A percentile compares a stretch with the other conserved stretches of the same genome.
Conservation (phyloP, 306 rosid species). For the Trichosanthes truncata region DNA sequence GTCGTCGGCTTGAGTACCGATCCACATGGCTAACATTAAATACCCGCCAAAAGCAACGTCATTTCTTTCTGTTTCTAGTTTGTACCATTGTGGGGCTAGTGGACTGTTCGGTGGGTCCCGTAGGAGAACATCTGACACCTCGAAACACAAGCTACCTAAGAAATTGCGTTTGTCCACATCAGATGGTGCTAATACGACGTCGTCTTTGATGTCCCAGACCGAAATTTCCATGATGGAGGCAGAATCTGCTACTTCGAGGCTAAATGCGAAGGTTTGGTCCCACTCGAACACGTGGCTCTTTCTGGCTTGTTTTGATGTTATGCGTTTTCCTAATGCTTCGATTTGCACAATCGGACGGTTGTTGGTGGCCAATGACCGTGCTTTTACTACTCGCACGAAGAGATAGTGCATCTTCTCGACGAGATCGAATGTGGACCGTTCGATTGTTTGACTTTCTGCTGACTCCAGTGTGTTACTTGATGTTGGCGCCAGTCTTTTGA, state of each 20-base stretch:
- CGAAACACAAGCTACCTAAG: conserved; percentile 75
- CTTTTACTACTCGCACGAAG: conserved; percentile 66
- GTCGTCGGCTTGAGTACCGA: conserved; percentile 89
- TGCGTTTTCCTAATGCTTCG: conserved; percentile 32
- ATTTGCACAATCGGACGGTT: conserved; percentile 46
- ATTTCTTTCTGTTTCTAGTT: conserved; percentile 66
- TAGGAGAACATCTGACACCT: conserved; percentile 55
- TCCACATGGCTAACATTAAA: conserved; percentile 91
- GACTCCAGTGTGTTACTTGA: conserved; percentile 28
- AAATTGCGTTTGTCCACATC: conserved; percentile 26
- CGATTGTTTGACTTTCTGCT: conserved; percentile 28
- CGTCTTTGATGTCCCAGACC: conserved; percentile 35
- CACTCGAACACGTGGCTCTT: conserved; percentile 56
- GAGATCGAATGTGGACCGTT: conserved; percentile 62
- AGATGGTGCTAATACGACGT: not conserved
- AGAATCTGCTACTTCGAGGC: conserved; percentile 49
- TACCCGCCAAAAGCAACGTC: conserved; percentile 50
- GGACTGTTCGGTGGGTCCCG: conserved; percentile 89
- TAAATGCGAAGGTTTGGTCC: conserved; percentile 87
- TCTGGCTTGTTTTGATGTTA: conserved; percentile 44
- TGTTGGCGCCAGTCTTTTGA: conserved; percentile 20
- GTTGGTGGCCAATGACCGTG: conserved; percentile 44
- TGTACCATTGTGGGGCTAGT: conserved; percentile 85
- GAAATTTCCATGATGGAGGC: conserved; percentile 58
- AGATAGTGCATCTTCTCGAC: conserved; percentile 92